Evolutionary conservation across 805 yeast species (phyloP), one percentile per base, ranked within the genome.

Genomic region (Candida tammaniensis): DNA sequence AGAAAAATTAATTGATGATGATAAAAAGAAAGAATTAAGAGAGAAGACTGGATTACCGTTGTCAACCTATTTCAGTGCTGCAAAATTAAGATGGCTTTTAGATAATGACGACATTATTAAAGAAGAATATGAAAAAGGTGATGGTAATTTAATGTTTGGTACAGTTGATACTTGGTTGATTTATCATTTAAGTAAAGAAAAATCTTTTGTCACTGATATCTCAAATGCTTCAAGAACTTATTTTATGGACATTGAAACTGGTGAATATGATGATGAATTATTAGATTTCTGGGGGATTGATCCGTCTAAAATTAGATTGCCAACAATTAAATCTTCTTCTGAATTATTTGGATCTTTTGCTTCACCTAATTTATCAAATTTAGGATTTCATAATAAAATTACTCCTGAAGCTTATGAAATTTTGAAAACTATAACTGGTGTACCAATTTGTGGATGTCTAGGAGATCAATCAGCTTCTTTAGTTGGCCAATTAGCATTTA

Each of bases 391-490:
- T 46, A 70, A 66, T 46, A 63, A 62, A 28, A 68, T 76, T 42
- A 70, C 80, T 26, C 59, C 66, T 23, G 75, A 71, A 41, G 80
- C 83, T 6, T 55, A 64, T 32, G 74, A 72, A 28, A 68, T 72
- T 36, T 57, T 74, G 38, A 54, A 57, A 27, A 52, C 76, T 17
- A 69, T 82, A 40, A 67, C 70, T 33, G 80, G 74, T 28, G 68
- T 81, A 17, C 95, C 96, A 22, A 78, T 89, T 38, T 76, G 86
- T 48, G 96, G 96, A 28, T 86, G 95, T 61, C 69, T 89, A 19
- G 97, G 97, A 39, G 98, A 89, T 64, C 98, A 89, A 66, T 78
- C 89, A 36, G 87, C 96, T 2, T 93, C 97, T 2, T 61, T 91
- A 41, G 95, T 88, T 31, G 98, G 97, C 23, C 96, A 89, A 61